Evolutionary conservation across 2,329 filamentous ascomycete genomes (phyloP).

Genomic region (Tolypocladium ophioglossoides): DNA sequence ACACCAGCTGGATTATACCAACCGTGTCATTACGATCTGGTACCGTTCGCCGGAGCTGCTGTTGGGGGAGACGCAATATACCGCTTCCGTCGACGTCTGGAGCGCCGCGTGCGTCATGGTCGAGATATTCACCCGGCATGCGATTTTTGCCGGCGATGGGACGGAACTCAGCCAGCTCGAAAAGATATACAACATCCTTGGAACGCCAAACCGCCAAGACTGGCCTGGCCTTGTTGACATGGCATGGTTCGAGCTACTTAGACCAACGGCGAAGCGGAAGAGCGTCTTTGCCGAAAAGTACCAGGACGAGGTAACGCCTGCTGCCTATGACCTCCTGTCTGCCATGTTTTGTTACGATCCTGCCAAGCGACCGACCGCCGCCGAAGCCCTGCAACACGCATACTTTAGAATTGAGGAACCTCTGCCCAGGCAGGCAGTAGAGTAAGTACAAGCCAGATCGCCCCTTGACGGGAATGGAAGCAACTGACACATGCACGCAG

Average conservation of each 20-base stretch:
- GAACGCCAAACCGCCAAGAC: constrained; percentile 71
- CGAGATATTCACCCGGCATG: constrained; percentile 88
- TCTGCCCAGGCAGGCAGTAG: constrained; percentile 61
- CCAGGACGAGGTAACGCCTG: constrained; percentile 61
- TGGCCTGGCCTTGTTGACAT: constrained; percentile 91
- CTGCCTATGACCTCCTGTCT: constrained; percentile 71
- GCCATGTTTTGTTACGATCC: constrained; percentile 90
- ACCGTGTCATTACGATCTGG: constrained; percentile 98
- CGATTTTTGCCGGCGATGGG: constrained; percentile 91
- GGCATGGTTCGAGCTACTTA: constrained; percentile 91
- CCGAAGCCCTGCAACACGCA: constrained; percentile 72
- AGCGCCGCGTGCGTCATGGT: constrained; percentile 94
- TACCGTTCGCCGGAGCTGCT: constrained; percentile 87
- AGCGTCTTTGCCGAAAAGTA: constrained; percentile 79
- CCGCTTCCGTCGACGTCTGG: constrained; percentile 88
- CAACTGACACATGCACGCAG: constrained; percentile 30
- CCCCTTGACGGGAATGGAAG: neutral
- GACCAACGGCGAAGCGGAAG: constrained; percentile 62
- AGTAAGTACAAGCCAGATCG: constrained; percentile 47
- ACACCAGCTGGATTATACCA: constrained; percentile 89
- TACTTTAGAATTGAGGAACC: constrained; percentile 86
- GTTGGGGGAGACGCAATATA: constrained; percentile 82
- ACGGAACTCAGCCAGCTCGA: constrained; percentile 94
- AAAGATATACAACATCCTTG: constrained; percentile 88
- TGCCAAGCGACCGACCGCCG: constrained; percentile 67